Base-by-base conservation (phyloP, 1,284 basidiomycete species). In the Malassezia furfur region DNA sequence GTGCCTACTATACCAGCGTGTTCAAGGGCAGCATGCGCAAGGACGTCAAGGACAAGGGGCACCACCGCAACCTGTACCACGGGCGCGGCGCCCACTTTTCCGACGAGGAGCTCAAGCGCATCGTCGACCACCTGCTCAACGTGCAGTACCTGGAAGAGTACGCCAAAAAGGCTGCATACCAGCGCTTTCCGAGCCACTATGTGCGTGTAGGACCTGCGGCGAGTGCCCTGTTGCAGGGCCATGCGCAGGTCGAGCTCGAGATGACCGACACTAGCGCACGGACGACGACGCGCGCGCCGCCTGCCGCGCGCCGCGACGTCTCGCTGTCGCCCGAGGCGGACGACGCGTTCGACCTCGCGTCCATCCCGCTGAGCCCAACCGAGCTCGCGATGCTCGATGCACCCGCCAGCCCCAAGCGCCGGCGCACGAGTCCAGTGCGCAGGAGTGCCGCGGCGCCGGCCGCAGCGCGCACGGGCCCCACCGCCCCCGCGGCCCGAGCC, bases 11-110 rank as follows among this genome's bases (percentile, higher is more conserved):
- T 44, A 78, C 81, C 35, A 79, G 81, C 37, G 80, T 84, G 3
- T 83, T 85, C 74, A 78, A 80, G 43, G 88, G 87, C 8, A 80
- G 80, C 47, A 81, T 81, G 47, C 77, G 65, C 22, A 71, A 76
- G 32, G 79, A 80, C 52, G 70, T 85, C 55, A 75, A 73, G 22
- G 77, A 79, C 38, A 81, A 78, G 46, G 77, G 79, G 0, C 79
- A 81, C 62, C 78, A 84, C 60, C 63, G 74, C 28, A 57, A 57
- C 34, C 9, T 57, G 11, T 57, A 57, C 44, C 55, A 57, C 28
- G 55, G 50, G 6, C 50, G 50, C 1, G 55, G 55, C 19, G 36
- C 55, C 1, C 38, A 44, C 14, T 43, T 39, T 21, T 36, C 40
- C 10, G 55, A 57, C 15, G 55, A 50, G 14, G 38, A 57, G 31